phyloP scores from a whole-genome alignment of 73 alveolate species.

The Symbiodinium pilosum region DNA sequence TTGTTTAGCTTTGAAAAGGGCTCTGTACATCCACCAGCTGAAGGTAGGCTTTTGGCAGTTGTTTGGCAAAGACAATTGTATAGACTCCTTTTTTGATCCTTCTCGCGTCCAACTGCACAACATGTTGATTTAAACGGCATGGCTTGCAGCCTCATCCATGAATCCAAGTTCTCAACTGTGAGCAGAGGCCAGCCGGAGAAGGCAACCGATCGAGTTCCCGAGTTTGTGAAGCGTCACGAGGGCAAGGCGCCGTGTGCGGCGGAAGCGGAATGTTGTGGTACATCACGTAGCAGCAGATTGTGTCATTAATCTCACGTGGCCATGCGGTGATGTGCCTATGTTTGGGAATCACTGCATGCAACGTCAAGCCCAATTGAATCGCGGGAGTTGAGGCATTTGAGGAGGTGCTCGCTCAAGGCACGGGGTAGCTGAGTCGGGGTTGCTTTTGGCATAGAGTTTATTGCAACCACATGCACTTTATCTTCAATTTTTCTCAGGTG shows the following conservation, averaged over 20 bases:
- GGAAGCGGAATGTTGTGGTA: no score
- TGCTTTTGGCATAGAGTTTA: no score
- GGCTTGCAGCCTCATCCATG: no score
- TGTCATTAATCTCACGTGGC: no score
- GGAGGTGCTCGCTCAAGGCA: conserved; percentile 52
- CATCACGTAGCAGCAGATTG: no score
- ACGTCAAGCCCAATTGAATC: neutral
- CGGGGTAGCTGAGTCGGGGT: neutral
- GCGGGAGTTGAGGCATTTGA: conserved; percentile 47
- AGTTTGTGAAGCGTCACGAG: conserved; percentile 68
- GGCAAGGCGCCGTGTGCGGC: conserved; percentile 32
- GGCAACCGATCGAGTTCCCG: conserved; percentile 16
- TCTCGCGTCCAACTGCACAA: no score
- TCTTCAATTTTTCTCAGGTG: conserved; percentile 3
- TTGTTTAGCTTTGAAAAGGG: no score
- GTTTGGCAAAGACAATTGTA: neutral
- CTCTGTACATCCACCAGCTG: no score
- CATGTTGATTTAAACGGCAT: no score
- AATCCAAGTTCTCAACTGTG: no score
- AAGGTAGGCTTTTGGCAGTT: no score
- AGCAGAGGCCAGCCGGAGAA: neutral
- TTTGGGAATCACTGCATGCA: neutral
- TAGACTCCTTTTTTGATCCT: neutral
- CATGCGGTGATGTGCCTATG: neutral
- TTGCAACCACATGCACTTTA: neutral